Evolutionary conservation across 139 green algal species (phyloP).

Genomic region (Microglena sp.): DNA sequence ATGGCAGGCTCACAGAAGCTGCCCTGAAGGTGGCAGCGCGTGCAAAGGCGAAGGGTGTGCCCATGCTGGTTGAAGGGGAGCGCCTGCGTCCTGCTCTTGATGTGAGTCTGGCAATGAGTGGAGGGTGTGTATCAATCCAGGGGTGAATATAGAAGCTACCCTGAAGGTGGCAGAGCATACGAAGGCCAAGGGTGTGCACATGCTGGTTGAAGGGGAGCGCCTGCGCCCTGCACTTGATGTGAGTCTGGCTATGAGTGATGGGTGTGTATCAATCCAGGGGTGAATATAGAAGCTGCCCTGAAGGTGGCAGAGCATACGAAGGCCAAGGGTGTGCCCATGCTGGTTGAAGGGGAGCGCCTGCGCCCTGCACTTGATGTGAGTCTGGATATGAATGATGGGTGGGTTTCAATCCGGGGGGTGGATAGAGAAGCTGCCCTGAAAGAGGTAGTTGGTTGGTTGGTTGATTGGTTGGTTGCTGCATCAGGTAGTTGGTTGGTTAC

Average conservation of each 20-base stretch:
- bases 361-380: constrained; percentile 65
- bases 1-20: constrained; percentile 75
- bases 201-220: constrained; percentile 87
- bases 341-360: constrained; percentile 88
- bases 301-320: constrained; percentile 53
- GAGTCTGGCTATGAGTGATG: too few species aligned
- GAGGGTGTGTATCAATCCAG: too few species aligned
- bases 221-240: constrained; percentile 61
- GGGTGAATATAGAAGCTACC: constrained; percentile 80
- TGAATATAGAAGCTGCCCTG: constrained; percentile 79
- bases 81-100: constrained; percentile 61
- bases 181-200: constrained; percentile 28
- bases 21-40: constrained; percentile 63
- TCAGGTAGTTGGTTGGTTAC: too few species aligned
- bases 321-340: constrained; percentile 39
- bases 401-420: too few species aligned
- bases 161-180: constrained; percentile 62
- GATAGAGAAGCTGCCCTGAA: constrained; percentile 82
- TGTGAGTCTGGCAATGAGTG: too few species aligned
- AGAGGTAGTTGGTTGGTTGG: too few species aligned
- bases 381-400: too few species aligned
- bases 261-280: too few species aligned
- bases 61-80: constrained; percentile 87
- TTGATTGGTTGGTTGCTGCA: too few species aligned
- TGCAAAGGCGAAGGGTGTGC: constrained; percentile 37